Evolutionary conservation across 2,329 filamentous ascomycete genomes (phyloP).

Genomic region (Xylariales sp.): DNA sequence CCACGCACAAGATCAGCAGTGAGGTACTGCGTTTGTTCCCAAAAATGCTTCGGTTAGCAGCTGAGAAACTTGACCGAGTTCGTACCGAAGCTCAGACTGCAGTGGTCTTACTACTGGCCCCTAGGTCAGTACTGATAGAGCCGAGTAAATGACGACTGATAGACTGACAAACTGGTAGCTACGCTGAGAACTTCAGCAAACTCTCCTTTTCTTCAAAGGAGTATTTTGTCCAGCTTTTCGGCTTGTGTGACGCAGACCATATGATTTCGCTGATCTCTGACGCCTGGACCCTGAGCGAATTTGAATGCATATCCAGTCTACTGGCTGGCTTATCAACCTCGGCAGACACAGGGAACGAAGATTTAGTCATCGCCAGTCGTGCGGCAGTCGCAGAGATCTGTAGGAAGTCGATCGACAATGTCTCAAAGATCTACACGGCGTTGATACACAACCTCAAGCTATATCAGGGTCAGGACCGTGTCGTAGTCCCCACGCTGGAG

Average conservation of each 20-base stretch:
- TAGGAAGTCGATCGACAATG: conserved; percentile 31
- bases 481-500: conserved; percentile 72
- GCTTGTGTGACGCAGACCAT: conserved; percentile 33
- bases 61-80: conserved; percentile 88
- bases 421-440: conserved; percentile 42
- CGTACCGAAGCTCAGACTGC: conserved; percentile 60
- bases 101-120: conserved; percentile 39
- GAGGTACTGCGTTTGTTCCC: conserved; percentile 39
- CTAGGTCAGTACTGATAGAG: conserved; percentile 35
- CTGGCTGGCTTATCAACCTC: conserved; percentile 67
- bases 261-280: conserved; percentile 33
- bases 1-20: background rate
- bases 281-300: conserved; percentile 26
- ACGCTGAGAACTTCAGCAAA: conserved; percentile 28
- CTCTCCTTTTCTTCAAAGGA: conserved; percentile 52
- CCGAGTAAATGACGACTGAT: background rate
- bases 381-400: conserved; percentile 58
- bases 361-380: conserved; percentile 65
- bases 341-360: conserved; percentile 73
- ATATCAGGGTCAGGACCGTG: conserved; percentile 59
- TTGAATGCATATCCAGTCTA: conserved; percentile 46
- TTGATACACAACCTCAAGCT: conserved; percentile 50
- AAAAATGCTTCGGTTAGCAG: conserved; percentile 61
- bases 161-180: conserved; percentile 26
- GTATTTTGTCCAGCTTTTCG: conserved; percentile 55